Conservation (phyloP, 768 basidiomycete genomes). For the Galerina marginata region DNA sequence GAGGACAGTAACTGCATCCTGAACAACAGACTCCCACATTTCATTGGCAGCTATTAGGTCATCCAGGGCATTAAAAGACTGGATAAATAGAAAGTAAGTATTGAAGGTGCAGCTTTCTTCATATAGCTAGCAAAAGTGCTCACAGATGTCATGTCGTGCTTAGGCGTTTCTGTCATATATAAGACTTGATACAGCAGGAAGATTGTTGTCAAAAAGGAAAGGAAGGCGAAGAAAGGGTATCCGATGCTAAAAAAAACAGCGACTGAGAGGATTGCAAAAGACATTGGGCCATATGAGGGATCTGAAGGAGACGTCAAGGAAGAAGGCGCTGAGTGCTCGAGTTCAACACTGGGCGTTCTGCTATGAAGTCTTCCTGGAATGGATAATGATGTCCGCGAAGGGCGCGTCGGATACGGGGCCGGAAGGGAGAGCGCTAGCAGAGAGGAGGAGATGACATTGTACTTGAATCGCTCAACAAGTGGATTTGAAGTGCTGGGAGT, state of each 20-base stretch:
- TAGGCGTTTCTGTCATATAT: conserved; percentile 37
- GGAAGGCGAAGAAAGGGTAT: conserved; percentile 45
- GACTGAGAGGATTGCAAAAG: conserved; percentile 42
- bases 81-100: conserved; percentile 12
- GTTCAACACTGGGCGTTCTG: conserved; percentile 45
- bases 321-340: conserved; percentile 23
- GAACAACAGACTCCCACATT: conserved; percentile 76
- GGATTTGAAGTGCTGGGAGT: conserved; percentile 44
- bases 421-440: conserved; percentile 66
- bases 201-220: conserved; percentile 42
- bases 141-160: conserved; percentile 61
- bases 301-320: conserved; percentile 35
- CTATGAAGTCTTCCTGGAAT: conserved; percentile 59
- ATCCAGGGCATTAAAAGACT: conserved; percentile 72
- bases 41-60: conserved; percentile 71
- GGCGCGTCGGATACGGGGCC: conserved; percentile 40
- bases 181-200: conserved; percentile 43
- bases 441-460: conserved; percentile 81
- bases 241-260: conserved; percentile 49
- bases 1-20: conserved; percentile 66
- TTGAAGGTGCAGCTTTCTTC: background rate
- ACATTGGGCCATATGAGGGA: conserved; percentile 44
- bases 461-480: conserved; percentile 84
- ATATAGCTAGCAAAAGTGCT: conserved; percentile 28
- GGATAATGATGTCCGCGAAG: conserved; percentile 35